These are phyloP conservation scores for Saccharomycopsis phalli DNA, from an alignment of 1,139 yeast genomes.

Conservation along the genomic window DNA sequence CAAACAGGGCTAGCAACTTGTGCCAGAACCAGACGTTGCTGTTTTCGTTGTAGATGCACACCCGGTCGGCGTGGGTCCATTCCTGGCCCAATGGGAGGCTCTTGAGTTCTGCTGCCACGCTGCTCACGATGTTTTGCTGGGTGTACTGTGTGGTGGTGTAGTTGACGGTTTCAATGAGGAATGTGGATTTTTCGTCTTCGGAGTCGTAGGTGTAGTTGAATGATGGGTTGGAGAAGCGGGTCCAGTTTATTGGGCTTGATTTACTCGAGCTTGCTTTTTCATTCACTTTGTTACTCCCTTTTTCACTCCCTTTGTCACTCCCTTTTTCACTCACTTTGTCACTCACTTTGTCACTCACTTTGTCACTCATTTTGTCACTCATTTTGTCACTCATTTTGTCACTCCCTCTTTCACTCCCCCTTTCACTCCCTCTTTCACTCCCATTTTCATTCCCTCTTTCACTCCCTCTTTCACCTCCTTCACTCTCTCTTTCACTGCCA, in stretches of 20 bases:
- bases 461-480: too few relatives aligned
- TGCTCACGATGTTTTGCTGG: conserved; percentile 54
- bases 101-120: conserved; percentile 53
- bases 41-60: conserved; percentile 27
- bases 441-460: too few relatives aligned
- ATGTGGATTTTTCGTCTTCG: conserved; percentile 11
- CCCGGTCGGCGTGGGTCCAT: conserved; percentile 25
- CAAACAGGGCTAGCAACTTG: conserved; percentile 13
- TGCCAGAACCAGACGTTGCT: conserved; percentile 16
- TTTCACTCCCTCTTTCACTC: too few relatives aligned
- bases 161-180: conserved; percentile 31
- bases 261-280: too few relatives aligned
- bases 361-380: too few relatives aligned
- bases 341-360: too few relatives aligned
- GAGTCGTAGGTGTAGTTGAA: conserved; percentile 24
- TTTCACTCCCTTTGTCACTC: too few relatives aligned
- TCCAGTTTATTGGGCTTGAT: background rate
- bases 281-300: too few relatives aligned
- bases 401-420: too few relatives aligned
- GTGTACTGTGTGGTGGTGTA: conserved; percentile 34
- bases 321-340: too few relatives aligned
- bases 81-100: conserved; percentile 44
- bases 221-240: conserved; percentile 19
- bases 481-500: conserved; percentile 50
- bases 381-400: too few relatives aligned